Base-by-base conservation (phyloP, 2,329 filamentous ascomycete species). In the Xylariaceae sp. region DNA sequence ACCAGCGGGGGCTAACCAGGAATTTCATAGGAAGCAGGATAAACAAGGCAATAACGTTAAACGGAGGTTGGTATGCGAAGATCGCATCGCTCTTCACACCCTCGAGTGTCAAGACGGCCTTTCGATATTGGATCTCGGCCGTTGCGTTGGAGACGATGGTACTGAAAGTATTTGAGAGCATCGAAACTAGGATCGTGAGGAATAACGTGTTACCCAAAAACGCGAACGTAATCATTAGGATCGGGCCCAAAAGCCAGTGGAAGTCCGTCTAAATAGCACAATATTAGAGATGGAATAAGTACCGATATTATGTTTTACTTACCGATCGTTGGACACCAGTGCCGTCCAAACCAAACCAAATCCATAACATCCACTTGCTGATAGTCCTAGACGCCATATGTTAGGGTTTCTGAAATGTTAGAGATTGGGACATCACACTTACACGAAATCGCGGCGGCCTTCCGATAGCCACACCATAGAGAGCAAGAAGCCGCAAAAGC, bases 341-440 rank as follows among this genome's bases (percentile, higher is more conserved):
- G 6, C 84, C 91, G 65, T 95, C 91, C 1, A 96, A 82, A 2
- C 91, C 91, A 68, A 96, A 95, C 91, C 91, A 96, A 61, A 96
- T 93, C 82, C 89, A 95, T 1, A 95, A 82, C 90, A 96, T 93
- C 91, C 91, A 96, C 73, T 93, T 92, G 44, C 86, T 86, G 59
- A 95, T 92, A 1, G 87, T 90, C 3, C 79, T 82, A 45, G 23
- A 40, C 0, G 59, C 41, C 9, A 46, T 69, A 57, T 67, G 64
- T 43, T 44, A 40, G n/a, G 42, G 3, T 37, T 12, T 37, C 32
- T 37, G 20, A 12, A 1, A 1, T 14, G 18, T 14, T 12, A 9
- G 45, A 9, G 7, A 9, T 2, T 19, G 9, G 20, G n/a, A 57
- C n/a, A n/a, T n/a, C n/a, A 2, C 7, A 71, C 78, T 63, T 72